phyloP scores from a whole-genome alignment of 1,284 basidiomycete genomes.

The Vanrija sp. region DNA sequence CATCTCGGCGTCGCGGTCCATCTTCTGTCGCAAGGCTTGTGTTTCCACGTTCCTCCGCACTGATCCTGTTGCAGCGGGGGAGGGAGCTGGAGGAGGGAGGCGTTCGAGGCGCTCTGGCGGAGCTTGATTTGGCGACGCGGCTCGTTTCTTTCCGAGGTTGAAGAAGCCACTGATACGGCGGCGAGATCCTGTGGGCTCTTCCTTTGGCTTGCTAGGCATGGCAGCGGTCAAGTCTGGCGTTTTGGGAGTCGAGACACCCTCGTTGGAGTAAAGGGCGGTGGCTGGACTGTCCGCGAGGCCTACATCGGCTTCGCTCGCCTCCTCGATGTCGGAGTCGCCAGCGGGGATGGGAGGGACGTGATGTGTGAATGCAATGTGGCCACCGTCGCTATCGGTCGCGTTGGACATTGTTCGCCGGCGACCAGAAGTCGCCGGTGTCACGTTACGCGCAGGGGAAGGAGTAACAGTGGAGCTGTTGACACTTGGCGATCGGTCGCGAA shows the following conservation, averaged over 20 bases:
- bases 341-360: constrained; percentile 15
- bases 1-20: constrained; percentile 23
- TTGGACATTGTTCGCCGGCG: constrained; percentile 2
- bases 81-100: not conserved
- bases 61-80: not conserved
- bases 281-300: not conserved
- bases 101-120: not conserved
- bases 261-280: not conserved
- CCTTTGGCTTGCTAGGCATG: not conserved
- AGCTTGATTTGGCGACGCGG: not conserved
- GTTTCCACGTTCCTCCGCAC: constrained; percentile 5
- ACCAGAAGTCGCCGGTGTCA: not conserved
- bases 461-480: constrained; percentile 1
- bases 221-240: not conserved
- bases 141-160: constrained; percentile 11
- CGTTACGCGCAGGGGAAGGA: constrained; percentile 1
- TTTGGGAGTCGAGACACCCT: not conserved
- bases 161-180: constrained; percentile 15
- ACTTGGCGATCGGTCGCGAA: constrained; percentile 16
- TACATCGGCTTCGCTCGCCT: constrained; percentile 12
- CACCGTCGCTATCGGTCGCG: constrained; percentile 20
- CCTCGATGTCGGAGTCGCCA: not conserved
- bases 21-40: constrained; percentile 9
- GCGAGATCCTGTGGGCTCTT: not conserved
- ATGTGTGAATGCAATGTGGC: constrained; percentile 40